phyloP scores from a whole-genome alignment of 2,329 filamentous ascomycete species.

The Emergomyces orientalis region DNA sequence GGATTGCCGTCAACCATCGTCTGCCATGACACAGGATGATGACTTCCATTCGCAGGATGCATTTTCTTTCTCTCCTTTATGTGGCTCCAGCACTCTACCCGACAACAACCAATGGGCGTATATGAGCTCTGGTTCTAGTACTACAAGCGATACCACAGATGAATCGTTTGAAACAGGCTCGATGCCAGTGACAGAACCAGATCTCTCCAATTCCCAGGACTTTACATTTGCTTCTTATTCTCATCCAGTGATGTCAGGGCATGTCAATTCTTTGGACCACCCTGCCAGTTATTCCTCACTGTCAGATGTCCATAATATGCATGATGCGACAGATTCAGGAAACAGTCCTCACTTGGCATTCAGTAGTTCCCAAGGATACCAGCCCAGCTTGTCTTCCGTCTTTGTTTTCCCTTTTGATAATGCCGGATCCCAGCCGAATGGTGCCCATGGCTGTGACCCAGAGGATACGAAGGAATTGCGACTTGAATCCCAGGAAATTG shows the following conservation, averaged over 20 bases:
- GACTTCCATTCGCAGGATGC: slow-evolving; percentile 35
- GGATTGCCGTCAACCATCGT: slow-evolving; percentile 32
- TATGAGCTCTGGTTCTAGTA: slow-evolving; percentile 21
- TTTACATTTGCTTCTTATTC: slow-evolving; percentile 35
- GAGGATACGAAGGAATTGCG: slow-evolving; percentile 32
- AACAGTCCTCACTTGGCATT: slow-evolving; percentile 30
- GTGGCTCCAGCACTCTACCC: slow-evolving; percentile 26
- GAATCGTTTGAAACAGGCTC: slow-evolving; percentile 32
- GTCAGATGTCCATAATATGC: slow-evolving; percentile 31
- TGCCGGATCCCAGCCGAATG: slow-evolving; percentile 29
- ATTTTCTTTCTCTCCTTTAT: slow-evolving; percentile 33
- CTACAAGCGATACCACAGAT: slow-evolving; percentile 17
- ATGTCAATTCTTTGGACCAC: slow-evolving; percentile 20
- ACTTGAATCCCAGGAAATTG: slow-evolving; percentile 25
- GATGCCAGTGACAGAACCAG: slow-evolving; percentile 28
- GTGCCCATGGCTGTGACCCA: slow-evolving; percentile 25
- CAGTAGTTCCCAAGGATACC: slow-evolving; percentile 30
- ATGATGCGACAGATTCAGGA: slow-evolving; percentile 26
- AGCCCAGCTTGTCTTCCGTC: slow-evolving; percentile 27
- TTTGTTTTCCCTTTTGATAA: slow-evolving; percentile 36
- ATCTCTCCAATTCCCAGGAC: slow-evolving; percentile 35
- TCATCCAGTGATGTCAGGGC: slow-evolving; percentile 33
- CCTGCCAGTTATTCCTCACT: slow-evolving; percentile 32
- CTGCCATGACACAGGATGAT: slow-evolving; percentile 35
- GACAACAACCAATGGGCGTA: slow-evolving; percentile 32